Base-by-base conservation (phyloP, 2,329 filamentous ascomycete species). In the Alternaria atra region DNA sequence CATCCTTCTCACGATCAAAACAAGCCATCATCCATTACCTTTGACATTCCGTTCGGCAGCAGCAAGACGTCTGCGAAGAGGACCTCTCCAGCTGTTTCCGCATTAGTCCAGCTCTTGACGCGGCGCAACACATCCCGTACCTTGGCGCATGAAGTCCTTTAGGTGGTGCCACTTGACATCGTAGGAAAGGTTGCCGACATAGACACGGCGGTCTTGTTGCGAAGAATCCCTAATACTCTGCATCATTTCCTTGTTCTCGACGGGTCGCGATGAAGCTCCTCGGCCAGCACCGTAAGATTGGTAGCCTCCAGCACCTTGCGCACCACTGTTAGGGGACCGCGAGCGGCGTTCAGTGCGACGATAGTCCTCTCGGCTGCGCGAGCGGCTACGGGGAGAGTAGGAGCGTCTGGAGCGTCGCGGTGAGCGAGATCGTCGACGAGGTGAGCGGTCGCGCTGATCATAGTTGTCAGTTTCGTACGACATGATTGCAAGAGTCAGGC, bases 11-110 rank as follows among this genome's bases (percentile, higher is more conserved):
- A 84, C 84, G 83, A 84, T 85, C 71, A 85, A 71, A 85, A 89
- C 91, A 92, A 92, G 89, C 90, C 91, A 90, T 88, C 90, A 89
- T 91, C 93, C 92, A 93, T 93, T 94, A 98, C 94, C 94, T 99
- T 99, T 92, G 94, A 98, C 95, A 99, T 99, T 94, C 95, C 95
- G 88, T 99, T 99, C 79, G 95, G 95, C 90, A 99, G 93, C 83
- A 97, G 87, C 84, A 99, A 90, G 80, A 99, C 95, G 88, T 99
- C 95, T 86, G 95, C 95, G 85, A 97, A 99, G 85, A 98, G 89
- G 82, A 99, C 95, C 83, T 98, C 94, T 88, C 95, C 95, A 85
- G 95, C 95, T 98, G 83, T 73, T 78, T 69, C 64, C 55, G 65
- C 60, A 75, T 81, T 75, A 81, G 79, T 72, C 65, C 55, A 54